Base-by-base conservation (phyloP, 345 rosid species). In the Clarkia xantiana region DNA sequence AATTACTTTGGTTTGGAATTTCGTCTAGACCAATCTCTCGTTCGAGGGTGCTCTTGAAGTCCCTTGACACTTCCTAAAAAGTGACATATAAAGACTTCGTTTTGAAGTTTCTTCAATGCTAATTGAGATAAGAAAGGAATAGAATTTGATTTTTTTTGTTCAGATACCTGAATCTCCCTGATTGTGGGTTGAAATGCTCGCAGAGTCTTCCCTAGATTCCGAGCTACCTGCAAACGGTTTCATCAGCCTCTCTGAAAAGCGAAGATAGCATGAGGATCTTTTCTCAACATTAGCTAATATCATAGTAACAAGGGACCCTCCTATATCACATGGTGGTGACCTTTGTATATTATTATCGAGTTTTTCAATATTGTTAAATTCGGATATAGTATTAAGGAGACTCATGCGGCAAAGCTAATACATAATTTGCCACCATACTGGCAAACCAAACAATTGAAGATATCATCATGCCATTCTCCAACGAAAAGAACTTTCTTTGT, bases 111-210 rank as follows among this genome's bases (percentile, higher is more conserved):
- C 45, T 19, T 13, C 15, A 18, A 46, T 18, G 49, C 14, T 46
- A 5, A 13, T 18, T 12, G 10, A 2, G 47, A 44, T 22, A 14
- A 14, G 34, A 46, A 56, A 42, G n/a, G 14, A 40, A 49, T 8
- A 10, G 22, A 15, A 40, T 38, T 40, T 49, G 25, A 12, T n/a
- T 55, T n/a, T 42, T 29, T 61, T 42, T 22, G 34, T 17, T 13
- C 9, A 39, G 40, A 60, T 46, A 85, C 97, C 88, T 90, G 95
- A 52, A 90, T 79, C 70, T 90, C 97, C 68, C 77, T 83, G 67
- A 90, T 83, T 51, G 97, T 83, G 18, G 97, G 97, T 57, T 90
- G 97, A 72, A 86, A 86, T 47, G 71, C 71, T 42, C 97, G 94
- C 45, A 90, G 65, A 43, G 97, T 90, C 67, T 86, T 86, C 54